These are phyloP conservation scores for Candida argentea DNA, from an alignment of 805 yeast species.

Conservation along the genomic window DNA sequence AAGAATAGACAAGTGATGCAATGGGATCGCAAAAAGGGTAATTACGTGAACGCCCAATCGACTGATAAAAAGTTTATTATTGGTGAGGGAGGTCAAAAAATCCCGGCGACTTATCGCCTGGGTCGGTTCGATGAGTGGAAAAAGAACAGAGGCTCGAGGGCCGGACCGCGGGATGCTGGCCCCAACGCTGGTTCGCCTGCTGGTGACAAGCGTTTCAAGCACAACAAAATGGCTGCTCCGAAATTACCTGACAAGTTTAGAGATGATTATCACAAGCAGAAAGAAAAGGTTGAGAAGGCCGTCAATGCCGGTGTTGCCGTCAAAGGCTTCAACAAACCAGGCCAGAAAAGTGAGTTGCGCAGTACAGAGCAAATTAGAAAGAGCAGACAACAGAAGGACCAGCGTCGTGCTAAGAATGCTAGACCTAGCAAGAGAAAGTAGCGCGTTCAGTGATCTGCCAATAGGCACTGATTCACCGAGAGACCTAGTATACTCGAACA, in stretches of 20 bases:
- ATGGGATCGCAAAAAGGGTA: constrained; percentile 93
- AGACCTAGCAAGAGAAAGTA: constrained; percentile 43
- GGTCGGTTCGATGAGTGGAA: constrained; percentile 95
- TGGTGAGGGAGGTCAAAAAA: constrained; percentile 87
- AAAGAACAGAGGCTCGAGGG: constrained; percentile 50
- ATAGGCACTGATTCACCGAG: too few species aligned
- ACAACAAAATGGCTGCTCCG: constrained; percentile 70
- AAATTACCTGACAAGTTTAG: constrained; percentile 83
- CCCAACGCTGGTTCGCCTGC: constrained; percentile 31
- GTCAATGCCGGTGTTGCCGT: constrained; percentile 62
- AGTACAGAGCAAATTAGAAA: constrained; percentile 72
- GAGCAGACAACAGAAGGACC: constrained; percentile 56
- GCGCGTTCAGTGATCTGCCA: too few species aligned
- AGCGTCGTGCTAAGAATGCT: constrained; percentile 75
- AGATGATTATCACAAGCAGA: constrained; percentile 76
- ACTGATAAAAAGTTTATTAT: constrained; percentile 79
- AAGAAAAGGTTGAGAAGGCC: constrained; percentile 75
- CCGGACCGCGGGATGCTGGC: too few species aligned
- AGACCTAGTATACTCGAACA: too few species aligned
- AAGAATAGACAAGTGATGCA: constrained; percentile 63
- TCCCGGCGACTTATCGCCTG: constrained; percentile 84
- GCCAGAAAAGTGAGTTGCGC: constrained; percentile 46
- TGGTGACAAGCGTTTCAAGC: constrained; percentile 46
- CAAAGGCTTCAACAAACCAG: constrained; percentile 51
- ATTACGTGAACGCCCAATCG: constrained; percentile 72